Percentiles rank a stretch among this genome's conserved stretches.
Evolutionary conservation across 2,329 filamentous ascomycete genomes (phyloP).

Genomic region (Mycosphaerella arachidis): DNA sequence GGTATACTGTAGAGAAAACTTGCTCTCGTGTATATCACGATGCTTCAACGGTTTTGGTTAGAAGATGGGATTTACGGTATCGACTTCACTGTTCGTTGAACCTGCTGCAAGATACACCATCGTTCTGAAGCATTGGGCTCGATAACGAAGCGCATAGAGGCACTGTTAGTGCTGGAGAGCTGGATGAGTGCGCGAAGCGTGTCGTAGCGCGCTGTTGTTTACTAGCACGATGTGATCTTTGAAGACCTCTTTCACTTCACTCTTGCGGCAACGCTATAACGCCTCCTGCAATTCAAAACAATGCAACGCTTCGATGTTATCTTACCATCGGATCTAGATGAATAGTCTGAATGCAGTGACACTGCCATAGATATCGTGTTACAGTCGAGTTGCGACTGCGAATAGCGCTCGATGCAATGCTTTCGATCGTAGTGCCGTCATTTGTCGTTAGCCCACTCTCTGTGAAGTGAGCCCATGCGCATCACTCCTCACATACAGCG

Average conservation of each 20-base stretch:
- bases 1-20: too few relatives aligned
- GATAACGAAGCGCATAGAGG: not conserved
- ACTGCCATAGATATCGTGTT: not conserved
- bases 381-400: not conserved
- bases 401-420: not conserved
- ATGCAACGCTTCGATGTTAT: too few relatives aligned
- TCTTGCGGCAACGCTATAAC: not conserved
- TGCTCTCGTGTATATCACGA: not conserved
- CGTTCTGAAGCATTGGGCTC: not conserved
- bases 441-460: not conserved
- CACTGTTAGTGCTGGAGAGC: not conserved
- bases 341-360: not conserved
- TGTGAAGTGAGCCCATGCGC: not conserved
- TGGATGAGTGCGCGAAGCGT: not conserved
- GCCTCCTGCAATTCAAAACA: not conserved
- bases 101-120: not conserved
- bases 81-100: not conserved
- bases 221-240: not conserved
- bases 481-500: too few relatives aligned
- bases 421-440: not conserved
- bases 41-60: not conserved
- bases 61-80: not conserved
- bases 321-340: too few relatives aligned
- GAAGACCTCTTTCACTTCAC: not conserved
- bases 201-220: not conserved